A percentile compares a stretch with the other conserved stretches of the same genome.
phyloP scores from a whole-genome alignment of 306 rosid species.

The Cucurbita pepo region DNA sequence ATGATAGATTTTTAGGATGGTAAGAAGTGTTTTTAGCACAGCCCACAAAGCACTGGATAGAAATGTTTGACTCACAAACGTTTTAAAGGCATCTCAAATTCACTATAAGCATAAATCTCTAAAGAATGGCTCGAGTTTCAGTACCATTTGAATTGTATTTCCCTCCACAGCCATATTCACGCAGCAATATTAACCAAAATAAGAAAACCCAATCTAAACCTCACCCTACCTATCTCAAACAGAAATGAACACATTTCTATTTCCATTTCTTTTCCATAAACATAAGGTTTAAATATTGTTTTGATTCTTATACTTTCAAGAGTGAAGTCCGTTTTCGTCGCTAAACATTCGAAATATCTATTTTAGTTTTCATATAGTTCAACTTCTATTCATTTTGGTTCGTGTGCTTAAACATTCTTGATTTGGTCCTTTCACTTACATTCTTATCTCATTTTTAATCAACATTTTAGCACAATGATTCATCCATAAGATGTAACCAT shows the following conservation, averaged over 20 bases:
- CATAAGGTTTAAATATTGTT: neutral
- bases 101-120: neutral
- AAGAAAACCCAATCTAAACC: neutral
- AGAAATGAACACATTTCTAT: neutral
- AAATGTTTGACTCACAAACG: neutral
- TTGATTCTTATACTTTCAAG: too few relatives aligned
- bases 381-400: too few relatives aligned
- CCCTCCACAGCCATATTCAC: neutral
- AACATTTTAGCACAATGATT: too few relatives aligned
- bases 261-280: neutral
- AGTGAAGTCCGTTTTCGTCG: too few relatives aligned
- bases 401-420: too few relatives aligned
- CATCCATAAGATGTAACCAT: too few relatives aligned
- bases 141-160: neutral
- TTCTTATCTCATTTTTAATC: too few relatives aligned
- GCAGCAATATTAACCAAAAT: neutral
- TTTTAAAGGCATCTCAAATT: neutral
- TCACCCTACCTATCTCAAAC: neutral
- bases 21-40: neutral
- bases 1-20: neutral
- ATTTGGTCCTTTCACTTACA: too few relatives aligned
- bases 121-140: neutral
- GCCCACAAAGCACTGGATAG: neutral
- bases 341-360: too few relatives aligned
- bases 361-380: too few relatives aligned